Conservation (phyloP, 371 early-diverging fungal species). For the Lichtheimia ramosa region DNA sequence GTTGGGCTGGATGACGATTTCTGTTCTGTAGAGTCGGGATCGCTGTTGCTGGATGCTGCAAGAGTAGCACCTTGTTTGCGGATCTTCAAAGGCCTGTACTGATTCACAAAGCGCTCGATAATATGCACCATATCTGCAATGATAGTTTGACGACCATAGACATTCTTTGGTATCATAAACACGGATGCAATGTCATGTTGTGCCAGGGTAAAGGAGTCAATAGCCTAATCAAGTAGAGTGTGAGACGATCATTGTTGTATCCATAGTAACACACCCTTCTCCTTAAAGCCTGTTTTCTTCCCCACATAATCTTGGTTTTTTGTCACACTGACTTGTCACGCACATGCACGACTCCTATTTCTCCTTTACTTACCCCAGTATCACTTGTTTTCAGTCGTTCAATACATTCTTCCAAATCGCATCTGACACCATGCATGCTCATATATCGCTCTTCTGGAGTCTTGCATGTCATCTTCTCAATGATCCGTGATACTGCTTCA, state of each 20-base stretch:
- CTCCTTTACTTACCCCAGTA: conserved; percentile 12
- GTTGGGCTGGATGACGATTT: too few relatives aligned
- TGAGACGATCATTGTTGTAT: too few relatives aligned
- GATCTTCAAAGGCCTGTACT: conserved; percentile 3
- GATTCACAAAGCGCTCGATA: conserved; percentile 33
- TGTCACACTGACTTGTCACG: too few relatives aligned
- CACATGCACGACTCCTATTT: background rate
- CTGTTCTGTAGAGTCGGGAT: too few relatives aligned
- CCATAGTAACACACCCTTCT: too few relatives aligned
- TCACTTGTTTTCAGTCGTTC: conserved; percentile 27
- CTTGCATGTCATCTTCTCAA: conserved; percentile 61
- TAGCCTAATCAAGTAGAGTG: conserved; percentile 22
- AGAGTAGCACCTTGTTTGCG: too few relatives aligned
- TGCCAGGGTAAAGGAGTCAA: conserved; percentile 34
- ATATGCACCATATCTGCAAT: conserved; percentile 33
- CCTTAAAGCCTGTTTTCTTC: too few relatives aligned
- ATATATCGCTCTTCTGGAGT: conserved; percentile 59
- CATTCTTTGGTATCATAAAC: conserved; percentile 37
- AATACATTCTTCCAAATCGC: conserved; percentile 54
- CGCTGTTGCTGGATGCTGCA: too few relatives aligned
- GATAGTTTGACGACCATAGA: conserved; percentile 40
- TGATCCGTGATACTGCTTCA: conserved; percentile 42
- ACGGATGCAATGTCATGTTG: conserved; percentile 46
- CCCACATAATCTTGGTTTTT: too few relatives aligned
- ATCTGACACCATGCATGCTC: conserved; percentile 53